Conservation (phyloP, 305 asterid species). For the Rubia peregrina region DNA sequence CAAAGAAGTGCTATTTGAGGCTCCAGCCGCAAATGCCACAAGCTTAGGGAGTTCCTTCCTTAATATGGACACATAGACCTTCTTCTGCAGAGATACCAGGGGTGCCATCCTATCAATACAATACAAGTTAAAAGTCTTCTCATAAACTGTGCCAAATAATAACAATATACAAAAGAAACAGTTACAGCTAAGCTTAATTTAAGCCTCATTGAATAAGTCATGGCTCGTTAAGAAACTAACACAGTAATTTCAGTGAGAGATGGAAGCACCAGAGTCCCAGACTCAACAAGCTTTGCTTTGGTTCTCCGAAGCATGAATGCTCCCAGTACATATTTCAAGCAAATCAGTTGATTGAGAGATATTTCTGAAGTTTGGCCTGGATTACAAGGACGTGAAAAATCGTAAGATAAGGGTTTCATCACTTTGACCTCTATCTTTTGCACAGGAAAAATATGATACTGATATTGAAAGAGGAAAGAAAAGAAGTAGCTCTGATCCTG, state of each 20-base stretch:
- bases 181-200: not conserved
- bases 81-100: constrained; percentile 69
- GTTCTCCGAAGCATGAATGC: constrained; percentile 97
- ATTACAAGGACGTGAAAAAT: constrained; percentile 12
- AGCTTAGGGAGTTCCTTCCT: constrained; percentile 85
- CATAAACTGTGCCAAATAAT: not conserved
- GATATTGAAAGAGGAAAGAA: not conserved
- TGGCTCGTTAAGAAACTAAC: constrained; percentile 39
- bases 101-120: constrained; percentile 64
- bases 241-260: constrained; percentile 82
- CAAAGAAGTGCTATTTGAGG: constrained; percentile 50
- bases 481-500: not conserved
- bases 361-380: constrained; percentile 54
- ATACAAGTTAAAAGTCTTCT: constrained; percentile 15
- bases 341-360: constrained; percentile 52
- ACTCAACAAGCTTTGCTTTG: constrained; percentile 65
- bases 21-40: constrained; percentile 78
- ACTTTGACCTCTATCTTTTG: not conserved
- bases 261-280: constrained; percentile 72
- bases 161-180: not conserved
- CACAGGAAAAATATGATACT: not conserved
- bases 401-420: not conserved
- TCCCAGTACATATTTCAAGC: constrained; percentile 65
- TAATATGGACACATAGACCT: constrained; percentile 75
- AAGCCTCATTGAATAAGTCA: not conserved